A percentile compares a stretch with the other conserved stretches of the same genome.
phyloP scores from a whole-genome alignment of 1,139 yeast species.

The Debaryomycetaceae sp. region DNA sequence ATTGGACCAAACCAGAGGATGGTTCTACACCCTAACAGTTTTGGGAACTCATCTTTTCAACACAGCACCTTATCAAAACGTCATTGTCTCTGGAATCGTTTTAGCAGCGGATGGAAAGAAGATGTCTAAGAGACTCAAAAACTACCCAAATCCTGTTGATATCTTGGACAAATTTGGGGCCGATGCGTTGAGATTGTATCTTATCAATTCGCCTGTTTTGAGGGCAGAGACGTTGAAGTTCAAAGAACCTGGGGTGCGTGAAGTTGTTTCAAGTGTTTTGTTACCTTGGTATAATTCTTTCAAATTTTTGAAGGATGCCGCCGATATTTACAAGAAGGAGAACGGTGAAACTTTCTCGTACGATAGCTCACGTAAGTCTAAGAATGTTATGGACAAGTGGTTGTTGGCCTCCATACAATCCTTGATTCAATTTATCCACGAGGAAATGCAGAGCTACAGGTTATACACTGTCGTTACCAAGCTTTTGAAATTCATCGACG shows the following conservation, averaged over 20 bases:
- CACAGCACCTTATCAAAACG: conserved; percentile 91
- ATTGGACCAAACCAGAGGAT: conserved; percentile 98
- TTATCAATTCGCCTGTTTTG: conserved; percentile 95
- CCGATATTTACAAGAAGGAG: conserved; percentile 76
- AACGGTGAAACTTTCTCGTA: conserved; percentile 69
- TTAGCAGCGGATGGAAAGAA: conserved; percentile 98
- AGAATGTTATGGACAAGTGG: conserved; percentile 97
- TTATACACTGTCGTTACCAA: conserved; percentile 95
- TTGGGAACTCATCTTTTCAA: conserved; percentile 93
- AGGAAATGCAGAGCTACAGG: conserved; percentile 86
- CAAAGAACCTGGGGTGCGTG: conserved; percentile 98
- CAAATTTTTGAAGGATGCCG: conserved; percentile 95
- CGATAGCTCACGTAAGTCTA: conserved; percentile 60
- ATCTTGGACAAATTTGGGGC: conserved; percentile 92
- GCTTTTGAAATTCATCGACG: conserved; percentile 82
- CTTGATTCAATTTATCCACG: conserved; percentile 77
- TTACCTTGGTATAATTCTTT: conserved; percentile 98
- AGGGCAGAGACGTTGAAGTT: conserved; percentile 95
- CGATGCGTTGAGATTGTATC: conserved; percentile 91
- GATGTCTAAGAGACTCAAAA: conserved; percentile 97
- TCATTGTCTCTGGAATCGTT: conserved; percentile 94
- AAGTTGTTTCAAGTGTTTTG: conserved; percentile 90
- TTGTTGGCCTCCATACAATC: conserved; percentile 92
- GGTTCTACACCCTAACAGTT: conserved; percentile 97
- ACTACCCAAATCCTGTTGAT: conserved; percentile 90